Percentiles rank a stretch among this genome's conserved stretches.
These are phyloP conservation scores for Spathaspora sp. DNA, from an alignment of 805 yeast species.

Conservation along the genomic window DNA sequence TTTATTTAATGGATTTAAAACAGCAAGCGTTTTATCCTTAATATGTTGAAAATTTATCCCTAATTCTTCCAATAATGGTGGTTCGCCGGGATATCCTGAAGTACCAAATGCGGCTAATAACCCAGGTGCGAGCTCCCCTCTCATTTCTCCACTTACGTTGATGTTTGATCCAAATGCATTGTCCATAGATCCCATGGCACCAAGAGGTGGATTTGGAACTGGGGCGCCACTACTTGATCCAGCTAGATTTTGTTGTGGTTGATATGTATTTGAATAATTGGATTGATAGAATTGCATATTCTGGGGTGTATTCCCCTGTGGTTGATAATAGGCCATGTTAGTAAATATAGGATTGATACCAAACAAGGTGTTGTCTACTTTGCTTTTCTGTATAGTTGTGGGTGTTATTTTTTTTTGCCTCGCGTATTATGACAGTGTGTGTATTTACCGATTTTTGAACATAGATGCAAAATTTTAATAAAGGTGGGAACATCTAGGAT, in stretches of 20 bases:
- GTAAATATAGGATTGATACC: not conserved
- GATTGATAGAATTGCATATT: conserved; percentile 43
- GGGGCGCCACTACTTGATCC: conserved; percentile 5
- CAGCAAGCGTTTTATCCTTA: conserved; percentile 78
- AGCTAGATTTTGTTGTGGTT: conserved; percentile 11
- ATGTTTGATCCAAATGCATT: conserved; percentile 30
- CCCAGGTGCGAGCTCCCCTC: conserved; percentile 63
- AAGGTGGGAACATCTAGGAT: not conserved
- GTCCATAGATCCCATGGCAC: conserved; percentile 36
- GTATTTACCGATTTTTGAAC: not conserved
- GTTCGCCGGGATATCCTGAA: conserved; percentile 92
- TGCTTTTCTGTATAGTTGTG: not conserved
- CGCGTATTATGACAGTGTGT: not conserved
- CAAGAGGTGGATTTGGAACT: not conserved
- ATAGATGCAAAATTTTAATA: not conserved
- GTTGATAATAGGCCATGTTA: conserved; percentile 40
- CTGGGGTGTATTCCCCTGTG: conserved; percentile 27
- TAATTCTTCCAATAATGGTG: conserved; percentile 85
- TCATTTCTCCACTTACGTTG: conserved; percentile 42
- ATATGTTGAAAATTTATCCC: conserved; percentile 93
- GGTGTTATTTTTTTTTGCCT: not conserved
- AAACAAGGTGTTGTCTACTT: not conserved
- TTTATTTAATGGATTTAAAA: conserved; percentile 69
- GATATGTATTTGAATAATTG: conserved; percentile 29
- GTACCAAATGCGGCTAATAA: conserved; percentile 89